Evolutionary conservation across 768 basidiomycete species (phyloP), one percentile per base, ranked within the genome.

Genomic region (Paxillus involutus): DNA sequence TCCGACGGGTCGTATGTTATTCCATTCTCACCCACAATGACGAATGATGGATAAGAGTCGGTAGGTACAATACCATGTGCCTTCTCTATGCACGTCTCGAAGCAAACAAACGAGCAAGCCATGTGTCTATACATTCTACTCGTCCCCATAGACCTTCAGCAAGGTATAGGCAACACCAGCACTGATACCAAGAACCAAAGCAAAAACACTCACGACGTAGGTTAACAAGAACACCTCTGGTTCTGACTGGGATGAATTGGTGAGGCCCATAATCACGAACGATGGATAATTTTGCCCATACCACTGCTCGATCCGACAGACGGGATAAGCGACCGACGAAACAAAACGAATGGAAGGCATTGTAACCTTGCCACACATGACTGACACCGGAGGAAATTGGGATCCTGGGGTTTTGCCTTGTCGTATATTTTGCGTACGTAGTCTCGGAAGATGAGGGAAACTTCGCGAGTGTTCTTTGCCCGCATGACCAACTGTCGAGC

Each of bases 251-350:
- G n/a, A n/a, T n/a, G n/a, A n/a, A n/a, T n/a, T n/a, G n/a, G n/a
- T n/a, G n/a, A n/a, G n/a, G n/a, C n/a, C n/a, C n/a, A n/a, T n/a
- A n/a, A 21, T 21, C 3, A 21, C 26, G 4, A 26, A 97, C 3
- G 94, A 91, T 3, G 96, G 96, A 74, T 91, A 99, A 70, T 95
- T 80, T 61, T 86, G 89, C 71, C 98, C 96, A 53, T 77, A 85
- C 96, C 96, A 98, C 72, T 86, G 84, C 63, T 98, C 95, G 68
- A 98, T 91, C 92, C 87, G 63, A 19, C 47, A 57, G 57, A 24
- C 60, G 36, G 44, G 8, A 26, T 9, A 51, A 50, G 53, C 61
- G 53, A 56, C 35, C 58, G 17, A 47, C 16, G 12, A 10, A 44
- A 61, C 55, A 37, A 52, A 44, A 61, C 55, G 40, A 52, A 29